A percentile compares a stretch with the other conserved stretches of the same genome.
phyloP scores from a whole-genome alignment of 805 yeast genomes.

The Ogataea thermomethanolica region DNA sequence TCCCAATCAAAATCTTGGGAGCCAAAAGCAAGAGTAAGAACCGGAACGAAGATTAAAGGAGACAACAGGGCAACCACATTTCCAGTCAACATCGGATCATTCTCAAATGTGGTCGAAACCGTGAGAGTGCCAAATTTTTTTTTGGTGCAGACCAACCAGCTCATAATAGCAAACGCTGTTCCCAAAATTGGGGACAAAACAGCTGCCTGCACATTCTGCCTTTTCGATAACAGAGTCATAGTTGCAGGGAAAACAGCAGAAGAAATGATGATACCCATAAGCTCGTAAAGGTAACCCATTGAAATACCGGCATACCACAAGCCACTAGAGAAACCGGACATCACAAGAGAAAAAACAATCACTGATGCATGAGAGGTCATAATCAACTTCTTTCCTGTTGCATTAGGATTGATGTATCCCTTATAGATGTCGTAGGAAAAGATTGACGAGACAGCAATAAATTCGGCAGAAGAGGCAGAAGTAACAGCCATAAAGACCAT shows the following conservation, averaged over 20 bases:
- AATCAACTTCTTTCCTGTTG: slow-evolving; percentile 71
- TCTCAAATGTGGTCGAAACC: slow-evolving; percentile 63
- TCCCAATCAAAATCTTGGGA: slow-evolving; percentile 77
- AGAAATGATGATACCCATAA: slow-evolving; percentile 87
- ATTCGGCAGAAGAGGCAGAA: slow-evolving; percentile 87
- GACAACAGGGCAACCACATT: slow-evolving; percentile 78
- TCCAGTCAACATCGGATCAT: slow-evolving; percentile 86
- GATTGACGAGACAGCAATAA: slow-evolving; percentile 82
- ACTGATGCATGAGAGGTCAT: slow-evolving; percentile 66
- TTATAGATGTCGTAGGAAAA: slow-evolving; percentile 84
- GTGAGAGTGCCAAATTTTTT: slow-evolving; percentile 41
- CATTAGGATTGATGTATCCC: slow-evolving; percentile 73
- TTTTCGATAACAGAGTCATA: slow-evolving; percentile 58
- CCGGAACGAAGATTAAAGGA: slow-evolving; percentile 64
- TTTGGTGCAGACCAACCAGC: slow-evolving; percentile 58
- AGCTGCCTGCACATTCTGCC: slow-evolving; percentile 69
- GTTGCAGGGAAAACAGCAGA: slow-evolving; percentile 81
- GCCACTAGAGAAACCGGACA: slow-evolving; percentile 85
- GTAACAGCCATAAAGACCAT: slow-evolving; percentile 91
- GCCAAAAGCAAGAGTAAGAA: slow-evolving; percentile 59
- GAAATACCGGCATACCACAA: slow-evolving; percentile 76
- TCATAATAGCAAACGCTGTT: slow-evolving; percentile 64
- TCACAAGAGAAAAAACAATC: slow-evolving; percentile 49
- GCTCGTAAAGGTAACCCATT: slow-evolving; percentile 82
- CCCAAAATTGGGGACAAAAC: slow-evolving; percentile 76